A percentile compares a stretch with the other conserved stretches of the same genome.
Evolutionary conservation across 257 asterid species (phyloP).

Genomic region (Solanum peruvianum): DNA sequence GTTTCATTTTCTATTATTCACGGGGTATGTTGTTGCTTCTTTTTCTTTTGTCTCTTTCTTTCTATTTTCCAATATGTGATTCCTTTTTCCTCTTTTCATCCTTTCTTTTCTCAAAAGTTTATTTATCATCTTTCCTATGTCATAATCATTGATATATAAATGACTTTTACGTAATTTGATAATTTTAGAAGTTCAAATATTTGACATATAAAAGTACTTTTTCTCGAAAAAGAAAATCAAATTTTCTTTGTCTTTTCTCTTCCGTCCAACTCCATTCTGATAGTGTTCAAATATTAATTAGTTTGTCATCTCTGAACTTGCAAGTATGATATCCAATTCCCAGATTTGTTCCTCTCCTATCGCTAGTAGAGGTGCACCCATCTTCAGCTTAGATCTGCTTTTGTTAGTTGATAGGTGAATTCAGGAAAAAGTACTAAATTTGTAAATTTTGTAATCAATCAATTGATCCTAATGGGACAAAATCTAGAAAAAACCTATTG

Average conservation of each 20-base stretch:
- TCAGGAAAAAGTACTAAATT: not conserved
- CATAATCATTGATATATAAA: not conserved
- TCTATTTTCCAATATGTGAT: not conserved
- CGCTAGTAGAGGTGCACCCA: not conserved
- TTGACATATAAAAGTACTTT: not conserved
- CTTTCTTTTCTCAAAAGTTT: not conserved
- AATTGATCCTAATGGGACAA: not conserved
- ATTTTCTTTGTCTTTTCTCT: not conserved
- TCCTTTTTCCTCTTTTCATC: not conserved
- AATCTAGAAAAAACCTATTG: not conserved
- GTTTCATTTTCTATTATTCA: not conserved
- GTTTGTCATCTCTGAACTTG: not conserved
- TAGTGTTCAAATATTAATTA: not conserved
- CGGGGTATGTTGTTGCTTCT: not conserved
- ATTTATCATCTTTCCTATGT: not conserved
- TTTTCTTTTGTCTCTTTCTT: not conserved
- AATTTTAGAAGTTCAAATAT: not conserved
- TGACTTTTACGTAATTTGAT: not conserved
- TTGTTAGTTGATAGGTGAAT: not conserved
- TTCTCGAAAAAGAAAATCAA: not conserved
- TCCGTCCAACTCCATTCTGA: not conserved
- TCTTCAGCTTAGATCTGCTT: not conserved
- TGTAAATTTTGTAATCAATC: not conserved
- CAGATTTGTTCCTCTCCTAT: not conserved
- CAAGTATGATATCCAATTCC: not conserved